Conservation (phyloP, 2,329 filamentous ascomycete genomes). For the Metarhizium guizhouense region DNA sequence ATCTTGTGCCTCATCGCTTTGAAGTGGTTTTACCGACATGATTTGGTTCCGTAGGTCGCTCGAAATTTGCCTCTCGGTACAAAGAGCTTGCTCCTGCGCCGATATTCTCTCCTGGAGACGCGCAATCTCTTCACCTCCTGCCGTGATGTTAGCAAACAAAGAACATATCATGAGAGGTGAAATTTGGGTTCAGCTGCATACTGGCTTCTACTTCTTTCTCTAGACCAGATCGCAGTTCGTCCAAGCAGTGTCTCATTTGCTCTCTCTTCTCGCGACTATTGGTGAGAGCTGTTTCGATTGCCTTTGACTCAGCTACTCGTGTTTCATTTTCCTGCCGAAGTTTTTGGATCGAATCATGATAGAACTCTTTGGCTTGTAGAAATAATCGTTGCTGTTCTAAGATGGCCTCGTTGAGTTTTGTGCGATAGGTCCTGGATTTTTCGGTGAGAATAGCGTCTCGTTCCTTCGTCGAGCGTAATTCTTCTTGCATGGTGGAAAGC, state of each 20-base stretch:
- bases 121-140: constrained; percentile 17
- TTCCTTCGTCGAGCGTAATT: constrained; percentile 16
- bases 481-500: constrained; percentile 17
- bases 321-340: constrained; percentile 22
- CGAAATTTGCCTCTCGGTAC: constrained; percentile 1
- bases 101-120: constrained; percentile 13
- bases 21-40: neutral
- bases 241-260: constrained; percentile 20
- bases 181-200: constrained; percentile 6
- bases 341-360: constrained; percentile 23
- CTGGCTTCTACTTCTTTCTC: constrained; percentile 15
- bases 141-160: neutral
- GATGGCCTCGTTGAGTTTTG: constrained; percentile 35
- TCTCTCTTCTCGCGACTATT: constrained; percentile 22
- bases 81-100: constrained; percentile 11
- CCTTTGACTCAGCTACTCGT: constrained; percentile 12
- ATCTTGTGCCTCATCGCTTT: neutral
- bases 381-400: constrained; percentile 37
- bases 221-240: constrained; percentile 15
- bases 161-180: neutral
- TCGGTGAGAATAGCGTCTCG: constrained; percentile 16
- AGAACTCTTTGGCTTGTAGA: constrained; percentile 21
- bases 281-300: constrained; percentile 18
- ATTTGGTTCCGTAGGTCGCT: neutral
- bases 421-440: constrained; percentile 25